phyloP scores from a whole-genome alignment of 768 basidiomycete genomes.

The Daedaleopsis sinensis region DNA sequence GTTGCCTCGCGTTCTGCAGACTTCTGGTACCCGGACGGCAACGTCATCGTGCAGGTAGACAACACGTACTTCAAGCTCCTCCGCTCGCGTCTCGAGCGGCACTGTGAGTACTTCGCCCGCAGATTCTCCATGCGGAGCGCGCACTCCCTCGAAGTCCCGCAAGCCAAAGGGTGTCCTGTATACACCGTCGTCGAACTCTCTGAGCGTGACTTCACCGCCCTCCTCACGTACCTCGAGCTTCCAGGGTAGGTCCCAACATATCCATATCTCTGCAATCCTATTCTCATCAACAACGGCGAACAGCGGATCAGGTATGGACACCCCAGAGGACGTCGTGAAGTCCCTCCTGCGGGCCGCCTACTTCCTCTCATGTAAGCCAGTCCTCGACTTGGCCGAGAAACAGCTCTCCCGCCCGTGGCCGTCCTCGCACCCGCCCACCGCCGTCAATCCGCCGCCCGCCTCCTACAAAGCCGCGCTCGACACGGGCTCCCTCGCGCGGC shows the following conservation, averaged over 20 bases:
- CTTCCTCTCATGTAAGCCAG: background rate
- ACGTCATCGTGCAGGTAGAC: background rate
- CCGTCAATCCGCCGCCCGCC: no score
- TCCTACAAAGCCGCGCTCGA: no score
- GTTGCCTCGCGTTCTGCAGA: background rate
- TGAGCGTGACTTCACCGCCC: background rate
- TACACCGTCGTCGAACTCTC: background rate
- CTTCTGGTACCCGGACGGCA: background rate
- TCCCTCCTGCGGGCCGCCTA: background rate
- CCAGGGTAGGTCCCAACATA: background rate
- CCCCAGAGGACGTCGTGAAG: background rate
- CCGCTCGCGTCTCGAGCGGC: background rate
- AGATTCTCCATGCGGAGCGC: no score
- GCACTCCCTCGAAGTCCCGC: no score
- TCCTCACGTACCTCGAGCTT: background rate
- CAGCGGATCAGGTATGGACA: background rate
- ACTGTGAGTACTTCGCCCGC: background rate
- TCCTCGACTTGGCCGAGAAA: no score
- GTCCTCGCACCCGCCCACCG: no score
- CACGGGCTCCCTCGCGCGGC: no score
- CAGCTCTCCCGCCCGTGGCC: no score
- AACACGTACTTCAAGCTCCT: background rate
- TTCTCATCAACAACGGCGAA: no score
- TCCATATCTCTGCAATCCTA: no score
- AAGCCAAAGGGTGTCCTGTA: background rate